Evolutionary conservation across 139 green algal species (phyloP).

Genomic region (Auxenochlorella protothecoides): DNA sequence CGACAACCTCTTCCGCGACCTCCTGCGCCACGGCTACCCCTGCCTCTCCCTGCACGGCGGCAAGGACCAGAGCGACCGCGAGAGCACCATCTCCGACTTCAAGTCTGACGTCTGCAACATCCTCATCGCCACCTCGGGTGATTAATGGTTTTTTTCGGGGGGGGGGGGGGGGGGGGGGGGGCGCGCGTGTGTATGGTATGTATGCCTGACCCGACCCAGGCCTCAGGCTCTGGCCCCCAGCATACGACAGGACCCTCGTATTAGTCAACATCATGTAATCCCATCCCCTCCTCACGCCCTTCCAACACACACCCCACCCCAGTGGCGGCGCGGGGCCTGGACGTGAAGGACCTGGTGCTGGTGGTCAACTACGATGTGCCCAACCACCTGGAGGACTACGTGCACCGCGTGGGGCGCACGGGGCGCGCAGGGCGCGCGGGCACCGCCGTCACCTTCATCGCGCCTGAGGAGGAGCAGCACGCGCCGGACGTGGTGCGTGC

Average conservation of each 20-base stretch:
- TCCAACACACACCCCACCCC: not conserved
- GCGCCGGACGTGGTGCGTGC: conserved; percentile 93
- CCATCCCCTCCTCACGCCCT: not conserved
- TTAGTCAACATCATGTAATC: too few relatives aligned
- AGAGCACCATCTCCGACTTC: conserved; percentile 93
- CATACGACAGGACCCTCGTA: too few relatives aligned
- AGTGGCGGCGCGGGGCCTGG: conserved; percentile 87
- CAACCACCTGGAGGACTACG: conserved; percentile 98
- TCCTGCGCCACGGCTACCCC: conserved; percentile 77
- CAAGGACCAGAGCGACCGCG: conserved; percentile 94
- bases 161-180: too few relatives aligned
- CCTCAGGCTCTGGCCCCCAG: not conserved
- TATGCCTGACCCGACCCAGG: not conserved
- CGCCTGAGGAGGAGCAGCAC: conserved; percentile 76
- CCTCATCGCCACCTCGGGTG: conserved; percentile 60
- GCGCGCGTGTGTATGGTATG: not conserved
- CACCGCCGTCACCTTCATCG: conserved; percentile 91
- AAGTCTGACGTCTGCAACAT: conserved; percentile 89
- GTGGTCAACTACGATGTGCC: conserved; percentile 95
- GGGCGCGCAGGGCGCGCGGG: conserved; percentile 45
- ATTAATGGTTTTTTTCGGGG: too few relatives aligned
- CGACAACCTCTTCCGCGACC: conserved; percentile 85
- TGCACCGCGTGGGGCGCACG: conserved; percentile 87
- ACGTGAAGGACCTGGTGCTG: conserved; percentile 89
- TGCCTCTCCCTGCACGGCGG: conserved; percentile 91